Evolutionary conservation across 2,329 filamentous ascomycete species (phyloP).

Genomic region (Neofusicoccum sp.): DNA sequence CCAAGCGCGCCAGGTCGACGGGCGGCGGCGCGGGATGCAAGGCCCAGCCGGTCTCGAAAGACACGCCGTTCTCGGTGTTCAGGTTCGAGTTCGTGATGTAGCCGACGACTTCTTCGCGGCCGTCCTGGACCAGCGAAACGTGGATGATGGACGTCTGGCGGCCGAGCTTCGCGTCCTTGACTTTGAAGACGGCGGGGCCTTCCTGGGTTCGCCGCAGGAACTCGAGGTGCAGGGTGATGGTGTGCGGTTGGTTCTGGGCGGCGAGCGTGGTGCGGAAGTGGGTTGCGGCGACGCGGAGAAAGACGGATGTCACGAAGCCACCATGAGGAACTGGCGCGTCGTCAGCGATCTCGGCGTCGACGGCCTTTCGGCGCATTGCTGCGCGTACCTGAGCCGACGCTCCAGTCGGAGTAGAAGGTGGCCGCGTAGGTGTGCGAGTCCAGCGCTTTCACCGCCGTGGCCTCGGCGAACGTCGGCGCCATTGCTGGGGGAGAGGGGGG

Average conservation of each 20-base stretch:
- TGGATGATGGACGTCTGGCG: constrained; percentile 65
- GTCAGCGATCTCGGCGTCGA: not conserved
- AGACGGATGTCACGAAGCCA: constrained; percentile 66
- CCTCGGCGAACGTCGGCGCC: constrained; percentile 47
- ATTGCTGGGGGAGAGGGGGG: constrained; percentile 25
- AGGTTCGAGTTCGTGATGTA: constrained; percentile 69
- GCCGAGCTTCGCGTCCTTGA: constrained; percentile 67
- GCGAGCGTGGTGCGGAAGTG: constrained; percentile 63
- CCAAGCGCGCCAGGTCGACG: constrained; percentile 47
- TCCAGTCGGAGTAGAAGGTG: constrained; percentile 61
- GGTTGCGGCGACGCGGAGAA: constrained; percentile 60
- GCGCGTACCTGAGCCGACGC: constrained; percentile 64
- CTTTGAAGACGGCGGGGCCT: constrained; percentile 59
- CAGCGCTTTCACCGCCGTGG: constrained; percentile 51
- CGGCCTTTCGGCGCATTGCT: constrained; percentile 42
- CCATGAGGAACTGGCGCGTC: constrained; percentile 66
- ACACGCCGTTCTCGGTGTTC: constrained; percentile 59
- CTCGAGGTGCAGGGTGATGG: constrained; percentile 65
- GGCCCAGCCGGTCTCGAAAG: constrained; percentile 58
- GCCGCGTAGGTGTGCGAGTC: constrained; percentile 62
- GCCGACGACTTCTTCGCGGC: constrained; percentile 63
- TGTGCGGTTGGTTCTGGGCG: constrained; percentile 62
- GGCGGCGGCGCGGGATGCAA: constrained; percentile 50
- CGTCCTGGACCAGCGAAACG: constrained; percentile 59
- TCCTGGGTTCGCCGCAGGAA: constrained; percentile 66